phyloP scores from a whole-genome alignment of 2,329 filamentous ascomycete genomes.

The Allantophomopsis cytisporea region DNA sequence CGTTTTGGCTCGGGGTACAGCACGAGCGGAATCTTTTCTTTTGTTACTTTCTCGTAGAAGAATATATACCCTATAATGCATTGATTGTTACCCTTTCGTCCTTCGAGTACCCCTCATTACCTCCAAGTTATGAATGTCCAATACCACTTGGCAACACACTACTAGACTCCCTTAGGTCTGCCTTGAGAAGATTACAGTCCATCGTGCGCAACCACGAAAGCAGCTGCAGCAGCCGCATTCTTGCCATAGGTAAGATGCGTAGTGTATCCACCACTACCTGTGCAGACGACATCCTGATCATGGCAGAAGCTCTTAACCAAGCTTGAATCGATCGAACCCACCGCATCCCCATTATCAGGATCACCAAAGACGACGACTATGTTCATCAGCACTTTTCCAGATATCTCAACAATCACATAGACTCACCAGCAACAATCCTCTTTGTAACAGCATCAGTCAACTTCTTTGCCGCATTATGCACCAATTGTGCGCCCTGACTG shows the following conservation, averaged over 20 bases:
- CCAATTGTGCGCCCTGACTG: slow-evolving; percentile 10
- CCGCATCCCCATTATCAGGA: slow-evolving; percentile 10
- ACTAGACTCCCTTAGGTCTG: too few species aligned
- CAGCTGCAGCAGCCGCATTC: slow-evolving; percentile 21
- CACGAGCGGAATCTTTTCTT: too few species aligned
- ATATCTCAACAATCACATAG: too few species aligned
- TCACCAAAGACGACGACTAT: slow-evolving; percentile 14
- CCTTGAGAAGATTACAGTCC: background rate
- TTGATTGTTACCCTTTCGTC: too few species aligned
- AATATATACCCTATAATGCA: too few species aligned
- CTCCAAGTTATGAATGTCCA: too few species aligned
- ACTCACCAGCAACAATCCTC: background rate
- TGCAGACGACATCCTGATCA: slow-evolving; percentile 11
- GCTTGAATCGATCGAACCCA: slow-evolving; percentile 6
- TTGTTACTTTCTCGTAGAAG: too few species aligned
- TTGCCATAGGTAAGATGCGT: slow-evolving; percentile 25
- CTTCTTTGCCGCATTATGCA: slow-evolving; percentile 12
- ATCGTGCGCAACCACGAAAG: slow-evolving; percentile 15
- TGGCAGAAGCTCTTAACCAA: slow-evolving; percentile 13
- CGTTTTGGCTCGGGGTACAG: too few species aligned
- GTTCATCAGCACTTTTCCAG: too few species aligned
- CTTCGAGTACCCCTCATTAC: too few species aligned
- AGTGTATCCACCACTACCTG: slow-evolving; percentile 14
- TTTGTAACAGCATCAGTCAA: slow-evolving; percentile 3
- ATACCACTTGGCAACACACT: too few species aligned